Conservation (phyloP, 2,329 filamentous ascomycete genomes). For the Boeremia exigua region DNA sequence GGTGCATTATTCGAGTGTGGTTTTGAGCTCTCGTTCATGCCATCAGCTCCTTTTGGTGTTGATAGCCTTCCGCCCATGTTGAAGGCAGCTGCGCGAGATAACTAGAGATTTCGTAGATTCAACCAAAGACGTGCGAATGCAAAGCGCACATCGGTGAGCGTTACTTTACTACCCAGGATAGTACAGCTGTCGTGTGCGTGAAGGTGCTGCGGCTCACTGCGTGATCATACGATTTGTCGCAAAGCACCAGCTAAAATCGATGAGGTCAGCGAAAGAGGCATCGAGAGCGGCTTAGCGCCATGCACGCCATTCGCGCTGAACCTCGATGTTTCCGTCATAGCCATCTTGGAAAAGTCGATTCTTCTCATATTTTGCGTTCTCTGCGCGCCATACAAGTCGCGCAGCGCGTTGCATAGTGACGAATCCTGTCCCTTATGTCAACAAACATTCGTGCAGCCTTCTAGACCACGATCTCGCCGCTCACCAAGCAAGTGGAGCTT, state of each 20-base stretch:
- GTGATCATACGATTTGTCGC: slow-evolving; percentile 16
- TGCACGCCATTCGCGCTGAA: slow-evolving; percentile 17
- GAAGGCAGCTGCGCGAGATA: not conserved
- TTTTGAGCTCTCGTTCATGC: slow-evolving; percentile 51
- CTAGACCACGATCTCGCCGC: slow-evolving; percentile 5
- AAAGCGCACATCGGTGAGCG: not conserved
- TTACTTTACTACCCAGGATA: not conserved
- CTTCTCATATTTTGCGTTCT: slow-evolving; percentile 7
- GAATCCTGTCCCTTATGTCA: not conserved
- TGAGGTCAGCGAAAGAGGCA: slow-evolving; percentile 32
- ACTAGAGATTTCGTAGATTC: not conserved
- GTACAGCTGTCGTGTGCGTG: not conserved
- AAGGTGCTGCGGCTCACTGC: slow-evolving; percentile 3
- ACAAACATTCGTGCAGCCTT: slow-evolving; percentile 15
- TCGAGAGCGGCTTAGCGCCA: slow-evolving; percentile 24
- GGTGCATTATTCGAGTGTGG: slow-evolving; percentile 41
- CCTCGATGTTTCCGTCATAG: slow-evolving; percentile 27
- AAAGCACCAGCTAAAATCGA: slow-evolving; percentile 22
- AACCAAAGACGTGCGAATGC: not conserved
- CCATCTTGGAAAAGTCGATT: slow-evolving; percentile 21
- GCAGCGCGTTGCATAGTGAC: slow-evolving; percentile 5
- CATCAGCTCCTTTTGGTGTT: slow-evolving; percentile 51
- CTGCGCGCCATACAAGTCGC: slow-evolving; percentile 13
- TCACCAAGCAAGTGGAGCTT: slow-evolving; percentile 14
- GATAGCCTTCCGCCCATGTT: slow-evolving; percentile 57